Evolutionary conservation across 352 stramenopile genomes (phyloP).

Genomic region (Pythium apleroticum): DNA sequence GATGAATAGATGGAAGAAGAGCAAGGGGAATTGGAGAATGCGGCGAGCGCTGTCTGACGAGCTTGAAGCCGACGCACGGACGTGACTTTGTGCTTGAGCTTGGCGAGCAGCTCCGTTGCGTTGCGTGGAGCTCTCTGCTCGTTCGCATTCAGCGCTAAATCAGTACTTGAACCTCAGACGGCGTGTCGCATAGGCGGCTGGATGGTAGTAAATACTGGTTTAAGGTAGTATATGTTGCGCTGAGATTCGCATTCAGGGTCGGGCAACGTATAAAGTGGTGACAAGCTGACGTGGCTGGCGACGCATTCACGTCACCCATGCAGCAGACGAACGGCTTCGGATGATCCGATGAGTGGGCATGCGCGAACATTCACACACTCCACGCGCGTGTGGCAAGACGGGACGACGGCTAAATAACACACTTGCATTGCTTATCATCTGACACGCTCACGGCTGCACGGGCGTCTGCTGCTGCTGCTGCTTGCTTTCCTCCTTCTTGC

Average conservation of each 20-base stretch:
- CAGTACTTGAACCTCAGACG: constrained; percentile 24
- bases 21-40: neutral
- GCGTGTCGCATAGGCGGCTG: neutral
- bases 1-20: neutral
- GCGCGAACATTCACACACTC: neutral
- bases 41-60: neutral
- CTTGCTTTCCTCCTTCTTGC: constrained; percentile 70
- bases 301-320: neutral
- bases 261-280: constrained; percentile 19
- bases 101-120: neutral
- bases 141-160: neutral
- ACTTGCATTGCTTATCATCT: neutral
- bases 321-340: constrained; percentile 4
- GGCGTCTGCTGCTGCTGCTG: constrained; percentile 24
- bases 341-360: no score
- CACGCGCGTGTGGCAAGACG: neutral
- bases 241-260: constrained; percentile 23
- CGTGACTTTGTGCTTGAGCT: constrained; percentile 26
- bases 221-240: constrained; percentile 29
- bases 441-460: neutral
- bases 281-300: neutral
- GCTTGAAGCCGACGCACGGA: constrained; percentile 11
- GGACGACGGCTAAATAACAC: neutral
- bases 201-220: constrained; percentile 3
- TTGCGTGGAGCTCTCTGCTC: neutral